Conservation (phyloP, 768 basidiomycete species). For the Tricholoma sp. region DNA sequence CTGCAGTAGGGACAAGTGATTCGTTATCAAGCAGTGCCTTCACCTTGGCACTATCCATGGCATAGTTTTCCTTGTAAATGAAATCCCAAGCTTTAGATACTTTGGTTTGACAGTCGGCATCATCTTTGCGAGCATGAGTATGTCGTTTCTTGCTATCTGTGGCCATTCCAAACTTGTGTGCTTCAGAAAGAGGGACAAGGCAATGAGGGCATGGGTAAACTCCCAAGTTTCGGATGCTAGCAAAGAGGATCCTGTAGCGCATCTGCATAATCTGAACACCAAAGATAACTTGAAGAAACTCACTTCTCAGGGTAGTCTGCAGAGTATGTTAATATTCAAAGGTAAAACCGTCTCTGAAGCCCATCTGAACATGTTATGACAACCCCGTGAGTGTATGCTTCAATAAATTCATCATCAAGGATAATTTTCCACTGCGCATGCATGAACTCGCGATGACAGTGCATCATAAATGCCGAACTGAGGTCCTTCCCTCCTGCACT, state of each 20-base stretch:
- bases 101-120: not conserved
- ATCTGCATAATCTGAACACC: not conserved
- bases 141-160: not conserved
- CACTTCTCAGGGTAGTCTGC: slow-evolving; percentile 30
- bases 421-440: slow-evolving; percentile 22
- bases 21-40: no score
- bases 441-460: slow-evolving; percentile 22
- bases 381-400: slow-evolving; percentile 20
- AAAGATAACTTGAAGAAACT: not conserved
- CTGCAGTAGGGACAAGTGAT: no score
- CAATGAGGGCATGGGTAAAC: slow-evolving; percentile 18
- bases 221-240: slow-evolving; percentile 15
- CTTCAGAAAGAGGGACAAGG: slow-evolving; percentile 7
- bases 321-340: slow-evolving; percentile 25
- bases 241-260: slow-evolving; percentile 14
- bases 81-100: slow-evolving; percentile 14
- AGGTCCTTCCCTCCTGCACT: not conserved
- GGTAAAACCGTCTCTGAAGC: slow-evolving; percentile 18
- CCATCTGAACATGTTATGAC: slow-evolving; percentile 19
- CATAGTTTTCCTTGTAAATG: slow-evolving; percentile 18
- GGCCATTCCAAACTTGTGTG: slow-evolving; percentile 4
- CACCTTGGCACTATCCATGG: no score
- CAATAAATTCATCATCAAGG: slow-evolving; percentile 19
- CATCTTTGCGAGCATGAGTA: not conserved
- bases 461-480: slow-evolving; percentile 5